Evolutionary conservation across 2,329 filamentous ascomycete species (phyloP).

Genomic region (Aspergillus luchuensis): DNA sequence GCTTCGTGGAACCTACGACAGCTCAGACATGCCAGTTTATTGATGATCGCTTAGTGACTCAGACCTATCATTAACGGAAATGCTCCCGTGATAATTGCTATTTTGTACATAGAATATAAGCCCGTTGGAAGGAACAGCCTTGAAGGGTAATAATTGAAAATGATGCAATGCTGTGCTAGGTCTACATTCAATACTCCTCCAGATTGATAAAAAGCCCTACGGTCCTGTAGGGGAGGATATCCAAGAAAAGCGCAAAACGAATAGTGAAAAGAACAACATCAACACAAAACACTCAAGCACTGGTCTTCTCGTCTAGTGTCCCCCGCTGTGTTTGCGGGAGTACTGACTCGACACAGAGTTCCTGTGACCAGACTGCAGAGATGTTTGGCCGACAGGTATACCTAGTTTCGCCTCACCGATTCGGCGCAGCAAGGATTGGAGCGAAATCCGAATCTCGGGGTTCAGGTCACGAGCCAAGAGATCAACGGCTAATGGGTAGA

Average conservation of each 20-base stretch:
- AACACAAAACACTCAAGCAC: slow-evolving; percentile 13
- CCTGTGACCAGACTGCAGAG: slow-evolving; percentile 35
- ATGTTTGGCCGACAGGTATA: slow-evolving; percentile 38
- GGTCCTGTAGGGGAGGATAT: slow-evolving; percentile 32
- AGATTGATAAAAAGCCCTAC: slow-evolving; percentile 19
- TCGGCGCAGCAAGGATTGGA: slow-evolving; percentile 75
- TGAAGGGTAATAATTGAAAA: background rate
- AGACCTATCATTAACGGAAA: background rate
- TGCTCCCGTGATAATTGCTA: slow-evolving; percentile 9
- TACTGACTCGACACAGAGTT: slow-evolving; percentile 39
- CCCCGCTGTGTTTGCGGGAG: slow-evolving; percentile 33
- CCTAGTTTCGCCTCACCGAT: slow-evolving; percentile 74
- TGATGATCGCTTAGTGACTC: background rate
- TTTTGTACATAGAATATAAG: slow-evolving; percentile 17
- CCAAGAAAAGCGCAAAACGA: slow-evolving; percentile 28
- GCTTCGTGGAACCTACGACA: background rate
- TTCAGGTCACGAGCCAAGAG: slow-evolving; percentile 80
- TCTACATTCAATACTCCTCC: slow-evolving; percentile 26
- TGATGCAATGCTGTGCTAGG: slow-evolving; percentile 19
- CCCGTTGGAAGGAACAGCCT: background rate
- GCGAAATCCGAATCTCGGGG: slow-evolving; percentile 72
- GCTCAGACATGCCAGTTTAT: background rate
- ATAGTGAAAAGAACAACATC: slow-evolving; percentile 9
- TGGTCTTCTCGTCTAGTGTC: slow-evolving; percentile 19
- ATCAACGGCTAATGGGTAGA: slow-evolving; percentile 84